Evolutionary conservation across 352 stramenopile species (phyloP), one percentile per base, ranked within the genome.

Genomic region (Globisporangium okanoganense): DNA sequence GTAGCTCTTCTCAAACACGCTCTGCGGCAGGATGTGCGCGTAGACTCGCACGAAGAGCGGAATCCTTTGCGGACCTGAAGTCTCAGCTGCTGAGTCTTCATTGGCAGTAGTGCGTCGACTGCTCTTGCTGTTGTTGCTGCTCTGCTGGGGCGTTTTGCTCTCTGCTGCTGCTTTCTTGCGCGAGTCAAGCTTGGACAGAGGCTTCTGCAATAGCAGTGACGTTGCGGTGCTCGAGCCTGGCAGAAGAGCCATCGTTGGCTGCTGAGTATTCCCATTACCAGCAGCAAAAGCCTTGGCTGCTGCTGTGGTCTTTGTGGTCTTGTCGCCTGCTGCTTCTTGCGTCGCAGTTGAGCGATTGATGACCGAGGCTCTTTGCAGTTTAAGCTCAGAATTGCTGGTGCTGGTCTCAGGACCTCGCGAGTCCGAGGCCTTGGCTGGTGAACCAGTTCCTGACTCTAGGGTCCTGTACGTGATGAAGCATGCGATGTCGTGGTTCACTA

Each of bases 401-500:
- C 56, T 52, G 1, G 38, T 4, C 20, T 35, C 29, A 0, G 12
- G 56, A 56, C 5, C 33, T 31, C 13, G 29, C 36, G 10, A 60
- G 48, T n/a, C 45, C 27, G 43, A 25, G 3, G 20, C 49, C 29
- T 53, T 52, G 36, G 16, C 49, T 35, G 24, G 45, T 16, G 45
- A 54, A 31, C 58, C 27, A 22, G 16, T 58, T 6, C 41, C n/a
- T 27, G 24, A 8, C 1, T 48, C 49, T 5, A 22, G 13, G 41
- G 41, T 7, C 3, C 57, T 52, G 20, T 75, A 79, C 3, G 58
- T 69, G 43, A 92, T 65, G 48, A 69, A 73, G 38, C 82, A 92
- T 22, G 74, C 68, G 33, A 94, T 62, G 49, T 87, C 69, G 40
- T 94, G 81, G 60, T 92, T 85, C 10, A 94, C 55, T 2, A 92